Evolutionary conservation across 2,329 filamentous ascomycete species (phyloP).

Genomic region (Sarocladiaceae sp.): DNA sequence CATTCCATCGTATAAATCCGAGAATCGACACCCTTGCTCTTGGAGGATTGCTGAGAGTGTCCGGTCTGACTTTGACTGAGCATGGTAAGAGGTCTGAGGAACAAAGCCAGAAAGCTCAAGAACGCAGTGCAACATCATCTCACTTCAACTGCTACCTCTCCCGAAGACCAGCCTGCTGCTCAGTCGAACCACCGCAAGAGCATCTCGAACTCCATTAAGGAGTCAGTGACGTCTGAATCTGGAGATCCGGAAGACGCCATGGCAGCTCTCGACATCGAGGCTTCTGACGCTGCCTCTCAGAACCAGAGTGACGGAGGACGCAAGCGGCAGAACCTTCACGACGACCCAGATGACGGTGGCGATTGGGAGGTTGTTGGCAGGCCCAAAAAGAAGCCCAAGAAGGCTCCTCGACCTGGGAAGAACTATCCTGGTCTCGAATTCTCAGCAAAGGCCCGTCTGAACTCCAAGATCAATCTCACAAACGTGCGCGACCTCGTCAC

Average conservation of each 20-base stretch:
- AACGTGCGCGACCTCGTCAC: constrained; percentile 58
- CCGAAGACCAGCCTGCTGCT: neutral
- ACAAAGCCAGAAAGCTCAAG: constrained; percentile 3
- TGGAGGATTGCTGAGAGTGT: too few species aligned
- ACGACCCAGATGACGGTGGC: constrained; percentile 29
- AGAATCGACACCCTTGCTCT: too few species aligned
- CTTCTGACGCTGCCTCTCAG: constrained; percentile 6
- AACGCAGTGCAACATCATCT: neutral
- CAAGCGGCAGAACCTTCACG: constrained; percentile 44
- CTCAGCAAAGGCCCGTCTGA: constrained; percentile 48
- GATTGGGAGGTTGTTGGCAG: constrained; percentile 52
- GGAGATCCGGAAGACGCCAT: neutral
- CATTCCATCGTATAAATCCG: neutral
- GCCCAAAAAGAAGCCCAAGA: constrained; percentile 53
- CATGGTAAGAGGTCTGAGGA: constrained; percentile 7
- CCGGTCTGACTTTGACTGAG: neutral
- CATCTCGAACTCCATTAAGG: neutral
- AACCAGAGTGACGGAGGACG: constrained; percentile 32
- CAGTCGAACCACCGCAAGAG: neutral
- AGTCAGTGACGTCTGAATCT: neutral
- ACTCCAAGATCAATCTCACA: constrained; percentile 55
- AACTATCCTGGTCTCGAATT: constrained; percentile 55
- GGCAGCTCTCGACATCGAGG: constrained; percentile 3
- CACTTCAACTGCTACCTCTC: neutral
- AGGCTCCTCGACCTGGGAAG: constrained; percentile 46